Percentiles rank a stretch among this genome's conserved stretches.
Evolutionary conservation across 1,284 basidiomycete species (phyloP).

Genomic region (Austroboletus niveus): DNA sequence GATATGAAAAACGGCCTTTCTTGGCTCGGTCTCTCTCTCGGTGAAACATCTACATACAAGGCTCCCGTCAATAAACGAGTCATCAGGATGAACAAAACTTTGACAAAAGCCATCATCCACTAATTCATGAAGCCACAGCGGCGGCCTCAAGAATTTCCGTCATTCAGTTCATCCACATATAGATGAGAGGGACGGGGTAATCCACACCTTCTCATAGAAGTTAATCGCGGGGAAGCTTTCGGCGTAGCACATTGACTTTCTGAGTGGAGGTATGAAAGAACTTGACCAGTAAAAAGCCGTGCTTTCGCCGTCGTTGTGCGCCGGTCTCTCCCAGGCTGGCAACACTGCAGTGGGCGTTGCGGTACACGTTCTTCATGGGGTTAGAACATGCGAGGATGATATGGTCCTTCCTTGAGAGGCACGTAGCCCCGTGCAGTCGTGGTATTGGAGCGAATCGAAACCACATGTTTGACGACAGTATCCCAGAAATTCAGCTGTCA

Average conservation of each 20-base stretch:
- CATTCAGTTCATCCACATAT: neutral
- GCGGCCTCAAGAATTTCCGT: neutral
- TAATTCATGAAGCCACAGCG: neutral
- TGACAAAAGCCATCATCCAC: neutral
- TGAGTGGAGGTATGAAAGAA: constrained; percentile 1
- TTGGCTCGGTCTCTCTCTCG: neutral
- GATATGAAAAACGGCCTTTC: neutral
- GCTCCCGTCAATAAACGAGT: constrained; percentile 2
- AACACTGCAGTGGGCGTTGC: constrained; percentile 4
- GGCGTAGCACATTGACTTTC: neutral
- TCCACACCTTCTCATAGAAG: neutral
- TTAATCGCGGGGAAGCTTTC: neutral
- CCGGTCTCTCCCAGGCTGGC: neutral
- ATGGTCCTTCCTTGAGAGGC: neutral
- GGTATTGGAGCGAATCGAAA: neutral
- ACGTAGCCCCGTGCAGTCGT: neutral
- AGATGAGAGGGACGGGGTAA: neutral
- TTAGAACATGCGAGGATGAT: neutral
- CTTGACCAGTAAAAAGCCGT: neutral
- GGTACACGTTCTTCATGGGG: constrained; percentile 2
- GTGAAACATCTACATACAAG: too few species aligned
- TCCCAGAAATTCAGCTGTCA: constrained; percentile 6
- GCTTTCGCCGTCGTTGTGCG: neutral
- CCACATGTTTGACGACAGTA: neutral
- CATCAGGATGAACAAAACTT: neutral